Conservation (phyloP, 2,329 filamentous ascomycete species). For the Colletotrichum magnum region DNA sequence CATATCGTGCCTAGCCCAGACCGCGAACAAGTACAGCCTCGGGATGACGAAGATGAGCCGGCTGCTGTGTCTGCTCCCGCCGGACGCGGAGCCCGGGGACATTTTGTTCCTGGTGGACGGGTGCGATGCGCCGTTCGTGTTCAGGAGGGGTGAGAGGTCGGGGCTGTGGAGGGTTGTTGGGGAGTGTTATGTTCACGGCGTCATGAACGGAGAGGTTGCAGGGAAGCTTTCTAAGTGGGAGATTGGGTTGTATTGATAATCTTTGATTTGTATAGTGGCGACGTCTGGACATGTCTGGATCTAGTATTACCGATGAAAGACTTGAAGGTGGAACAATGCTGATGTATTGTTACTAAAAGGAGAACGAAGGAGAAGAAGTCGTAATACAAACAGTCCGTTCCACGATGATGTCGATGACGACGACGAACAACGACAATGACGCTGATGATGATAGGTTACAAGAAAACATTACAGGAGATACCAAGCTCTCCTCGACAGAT, state of each 20-base stretch:
- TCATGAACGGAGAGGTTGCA: conserved; percentile 23
- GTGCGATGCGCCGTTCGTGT: conserved; percentile 12
- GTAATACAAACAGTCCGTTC: too few relatives aligned
- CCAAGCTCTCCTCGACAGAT: too few relatives aligned
- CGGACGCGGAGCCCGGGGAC: background rate
- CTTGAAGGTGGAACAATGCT: too few relatives aligned
- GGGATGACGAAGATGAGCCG: conserved; percentile 1
- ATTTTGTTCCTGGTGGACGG: conserved; percentile 13
- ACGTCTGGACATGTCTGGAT: background rate
- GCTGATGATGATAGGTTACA: too few relatives aligned
- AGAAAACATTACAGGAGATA: too few relatives aligned
- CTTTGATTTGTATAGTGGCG: background rate
- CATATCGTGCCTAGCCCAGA: too few relatives aligned
- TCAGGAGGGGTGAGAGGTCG: background rate
- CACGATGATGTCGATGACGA: too few relatives aligned
- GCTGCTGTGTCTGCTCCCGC: conserved; percentile 10
- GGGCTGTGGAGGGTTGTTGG: too few relatives aligned
- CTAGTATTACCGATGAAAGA: too few relatives aligned
- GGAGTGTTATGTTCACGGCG: conserved; percentile 14
- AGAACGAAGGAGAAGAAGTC: too few relatives aligned
- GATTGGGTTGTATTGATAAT: conserved; percentile 1
- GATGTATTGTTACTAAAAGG: too few relatives aligned
- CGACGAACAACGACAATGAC: too few relatives aligned
- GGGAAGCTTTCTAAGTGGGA: background rate
- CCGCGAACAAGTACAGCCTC: background rate